Conservation (phyloP, 1,284 basidiomycete species). For the Rhizopogon parksii region DNA sequence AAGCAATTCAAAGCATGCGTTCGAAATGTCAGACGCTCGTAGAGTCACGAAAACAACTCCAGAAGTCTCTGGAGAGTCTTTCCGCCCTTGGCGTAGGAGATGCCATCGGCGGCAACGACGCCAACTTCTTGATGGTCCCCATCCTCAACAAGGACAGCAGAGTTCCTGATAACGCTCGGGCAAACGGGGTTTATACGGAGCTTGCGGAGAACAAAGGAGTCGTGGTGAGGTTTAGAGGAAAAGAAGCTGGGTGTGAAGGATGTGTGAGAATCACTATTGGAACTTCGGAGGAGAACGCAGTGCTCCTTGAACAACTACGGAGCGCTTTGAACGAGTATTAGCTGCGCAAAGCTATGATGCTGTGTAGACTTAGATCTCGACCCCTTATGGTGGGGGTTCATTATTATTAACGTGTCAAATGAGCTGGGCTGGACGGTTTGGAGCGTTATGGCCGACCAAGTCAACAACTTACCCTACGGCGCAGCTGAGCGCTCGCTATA, state of each 20-base stretch:
- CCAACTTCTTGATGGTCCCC: constrained; percentile 89
- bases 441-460: not conserved
- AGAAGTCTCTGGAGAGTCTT: constrained; percentile 41
- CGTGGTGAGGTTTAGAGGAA: constrained; percentile 87
- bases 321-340: constrained; percentile 33
- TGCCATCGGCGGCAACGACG: constrained; percentile 78
- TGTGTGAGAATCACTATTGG: constrained; percentile 92
- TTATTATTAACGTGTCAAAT: constrained; percentile 1
- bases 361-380: not conserved
- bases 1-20: constrained; percentile 63
- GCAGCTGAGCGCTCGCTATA: not conserved
- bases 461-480: not conserved
- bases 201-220: constrained; percentile 84
- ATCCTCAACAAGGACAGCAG: constrained; percentile 48
- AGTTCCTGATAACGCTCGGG: constrained; percentile 61
- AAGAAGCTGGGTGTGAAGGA: constrained; percentile 81
- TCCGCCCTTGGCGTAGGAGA: constrained; percentile 55
- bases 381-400: constrained; percentile 1
- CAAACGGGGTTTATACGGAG: constrained; percentile 69
- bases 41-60: constrained; percentile 50
- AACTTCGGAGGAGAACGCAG: constrained; percentile 70
- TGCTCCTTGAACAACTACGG: constrained; percentile 42
- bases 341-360: not conserved
- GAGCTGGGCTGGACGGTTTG: not conserved
- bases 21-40: constrained; percentile 58